phyloP scores from a whole-genome alignment of 345 rosid genomes.

The Moricandia arvensis region DNA sequence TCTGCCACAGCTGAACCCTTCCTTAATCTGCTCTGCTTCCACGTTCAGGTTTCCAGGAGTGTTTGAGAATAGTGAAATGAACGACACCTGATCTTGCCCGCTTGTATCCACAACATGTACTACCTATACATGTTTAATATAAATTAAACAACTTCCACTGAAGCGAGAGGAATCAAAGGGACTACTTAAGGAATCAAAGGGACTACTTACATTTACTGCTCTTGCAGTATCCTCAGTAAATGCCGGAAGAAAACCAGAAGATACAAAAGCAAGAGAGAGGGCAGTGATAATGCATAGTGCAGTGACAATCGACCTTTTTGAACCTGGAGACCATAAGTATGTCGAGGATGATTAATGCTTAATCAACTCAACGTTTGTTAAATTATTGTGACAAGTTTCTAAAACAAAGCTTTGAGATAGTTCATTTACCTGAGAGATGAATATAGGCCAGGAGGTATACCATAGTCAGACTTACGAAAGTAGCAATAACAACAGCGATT shows the following conservation, averaged over 20 bases:
- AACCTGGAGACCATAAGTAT: slow-evolving; percentile 46
- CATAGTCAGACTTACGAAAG: slow-evolving; percentile 63
- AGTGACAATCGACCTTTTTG: slow-evolving; percentile 52
- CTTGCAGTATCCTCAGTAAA: slow-evolving; percentile 76
- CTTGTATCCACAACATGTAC: slow-evolving; percentile 88
- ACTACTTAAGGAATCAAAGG: no score
- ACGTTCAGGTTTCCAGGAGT: slow-evolving; percentile 82
- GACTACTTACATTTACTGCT: slow-evolving; percentile 85
- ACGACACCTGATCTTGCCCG: slow-evolving; percentile 55
- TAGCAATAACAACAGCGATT: slow-evolving; percentile 59
- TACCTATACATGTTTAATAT: slow-evolving; percentile 46
- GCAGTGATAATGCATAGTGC: slow-evolving; percentile 49
- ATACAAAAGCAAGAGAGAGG: slow-evolving; percentile 52
- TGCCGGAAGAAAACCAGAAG: slow-evolving; percentile 67
- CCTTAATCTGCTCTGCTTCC: slow-evolving; percentile 67
- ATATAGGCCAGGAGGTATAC: slow-evolving; percentile 64
- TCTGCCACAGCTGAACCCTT: slow-evolving; percentile 77
- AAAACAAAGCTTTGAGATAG: neutral
- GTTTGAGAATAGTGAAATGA: slow-evolving; percentile 62
- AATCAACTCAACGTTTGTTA: neutral
- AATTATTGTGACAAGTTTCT: neutral
- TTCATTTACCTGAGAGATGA: slow-evolving; percentile 72
- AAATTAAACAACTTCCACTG: neutral
- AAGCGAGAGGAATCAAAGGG: neutral
- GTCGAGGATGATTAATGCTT: neutral